Percentiles rank a stretch among this genome's conserved stretches.
Evolutionary conservation across 805 yeast species (phyloP).

Genomic region (Komagataella mondaviorum): DNA sequence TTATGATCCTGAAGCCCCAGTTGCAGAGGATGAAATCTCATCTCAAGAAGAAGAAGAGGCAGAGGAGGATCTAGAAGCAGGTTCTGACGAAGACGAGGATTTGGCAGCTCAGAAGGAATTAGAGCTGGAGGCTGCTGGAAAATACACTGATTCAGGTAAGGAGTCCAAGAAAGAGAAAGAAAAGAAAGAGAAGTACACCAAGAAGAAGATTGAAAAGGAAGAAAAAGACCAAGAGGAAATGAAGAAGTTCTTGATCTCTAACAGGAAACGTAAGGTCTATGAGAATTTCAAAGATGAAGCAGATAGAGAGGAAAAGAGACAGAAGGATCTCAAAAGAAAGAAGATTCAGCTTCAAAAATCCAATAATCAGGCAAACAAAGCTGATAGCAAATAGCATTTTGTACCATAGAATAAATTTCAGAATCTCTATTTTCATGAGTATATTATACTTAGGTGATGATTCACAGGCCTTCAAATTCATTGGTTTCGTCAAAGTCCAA

Average conservation of each 20-base stretch:
- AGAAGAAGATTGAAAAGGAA: conserved; percentile 31
- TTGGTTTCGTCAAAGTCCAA: conserved; percentile 52
- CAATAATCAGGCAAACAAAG: conserved; percentile 23
- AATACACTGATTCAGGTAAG: conserved; percentile 46
- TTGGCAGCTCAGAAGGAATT: conserved; percentile 63
- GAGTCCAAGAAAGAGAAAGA: conserved; percentile 16
- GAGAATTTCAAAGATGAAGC: conserved; percentile 91
- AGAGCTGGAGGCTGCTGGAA: conserved; percentile 84
- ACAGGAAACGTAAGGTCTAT: conserved; percentile 88
- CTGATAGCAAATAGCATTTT: not conserved
- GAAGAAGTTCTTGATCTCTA: conserved; percentile 94
- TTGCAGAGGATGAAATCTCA: conserved; percentile 24
- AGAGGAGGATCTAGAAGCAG: conserved; percentile 38
- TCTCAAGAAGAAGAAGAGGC: conserved; percentile 30
- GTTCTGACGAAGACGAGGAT: conserved; percentile 39
- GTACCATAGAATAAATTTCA: not conserved
- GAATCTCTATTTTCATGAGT: not conserved
- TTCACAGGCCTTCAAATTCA: conserved; percentile 8
- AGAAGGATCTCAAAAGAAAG: conserved; percentile 54
- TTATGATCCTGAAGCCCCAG: conserved; percentile 65
- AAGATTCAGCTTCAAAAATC: conserved; percentile 57
- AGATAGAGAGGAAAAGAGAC: conserved; percentile 67
- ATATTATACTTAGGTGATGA: not conserved
- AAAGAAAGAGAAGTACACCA: conserved; percentile 23
- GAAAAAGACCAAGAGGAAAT: conserved; percentile 79